Evolutionary conservation across 2,329 filamentous ascomycete species (phyloP), one percentile per base, ranked within the genome.

Genomic region (Thielaviopsis musarum): DNA sequence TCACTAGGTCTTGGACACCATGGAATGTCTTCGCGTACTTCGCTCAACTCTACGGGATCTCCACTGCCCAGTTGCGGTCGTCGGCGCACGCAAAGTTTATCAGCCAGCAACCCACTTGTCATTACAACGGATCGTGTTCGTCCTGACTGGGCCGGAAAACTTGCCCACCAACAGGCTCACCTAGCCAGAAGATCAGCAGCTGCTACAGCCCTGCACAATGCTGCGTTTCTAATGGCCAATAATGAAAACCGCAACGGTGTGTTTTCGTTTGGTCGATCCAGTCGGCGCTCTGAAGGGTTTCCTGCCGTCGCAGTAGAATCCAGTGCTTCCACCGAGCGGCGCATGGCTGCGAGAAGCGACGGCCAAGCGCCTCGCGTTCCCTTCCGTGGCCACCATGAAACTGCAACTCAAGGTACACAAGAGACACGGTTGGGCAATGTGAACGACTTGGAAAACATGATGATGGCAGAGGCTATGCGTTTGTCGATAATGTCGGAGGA

Each of bases 381-480:
- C n/a, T 19, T 54, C 22, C 51, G 21, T 52, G 24, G n/a, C 15
- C 28, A 54, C 26, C 10, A 45, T 38, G 48, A 28, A 22, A 49
- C 17, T 7, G 17, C n/a, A 26, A 3, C 38, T 63, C 63, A 57
- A 12, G 13, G 21, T 24, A 30, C 58, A 7, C 52, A 56, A 15
- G 49, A 52, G 88, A 30, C 82, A 10, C 58, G 53, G 21, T 26
- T 45, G 17, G 45, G 58, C 1, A 56, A 59, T 26, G 28, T 94
- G 68, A 88, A 94, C 22, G 91, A 97, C 65, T 77, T 97, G 0
- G 93, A 98, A 69, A 91, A 95, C 55, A 87, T 98, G 75, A 98
- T 98, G 93, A 90, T 97, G 76, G 89, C 93, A 77, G 93, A 98
- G 70, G 93, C 93, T 0, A 94, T 98, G 54, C 79, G 93, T 48